Evolutionary conservation across 2,329 filamentous ascomycete genomes (phyloP), one percentile per base, ranked within the genome.

Genomic region (Taxawa tesnikishii): DNA sequence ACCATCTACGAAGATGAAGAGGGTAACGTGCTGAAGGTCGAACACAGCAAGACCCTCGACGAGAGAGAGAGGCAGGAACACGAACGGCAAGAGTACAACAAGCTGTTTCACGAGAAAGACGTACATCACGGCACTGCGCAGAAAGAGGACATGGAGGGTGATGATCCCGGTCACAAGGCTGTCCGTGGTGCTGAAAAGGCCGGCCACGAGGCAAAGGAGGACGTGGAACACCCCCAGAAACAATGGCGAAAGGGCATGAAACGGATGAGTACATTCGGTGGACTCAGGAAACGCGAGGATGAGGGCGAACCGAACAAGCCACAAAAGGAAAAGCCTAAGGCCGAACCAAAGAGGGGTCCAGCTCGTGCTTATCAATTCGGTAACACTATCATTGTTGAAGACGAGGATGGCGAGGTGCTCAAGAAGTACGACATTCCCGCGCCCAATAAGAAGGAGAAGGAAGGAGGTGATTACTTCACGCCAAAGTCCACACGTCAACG

Each of bases 371-470:
- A 87, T 50, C 82, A 87, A 43, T 88, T 84, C 48, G 83, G 83
- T 40, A 87, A 83, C 50, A 87, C 83, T 62, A 83, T 92, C 42
- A 88, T 92, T 50, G 80, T 92, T 11, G 83, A 92, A 58, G 82
- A 92, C 40, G 79, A 82, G 53, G 78, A 87, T 44, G 83, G 83
- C 26, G 83, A 92, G 51, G 83, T 92, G 18, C 71, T 92, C 51
- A 87, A 87, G 60, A 78, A 82, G 35, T 87, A 85, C 49, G 77
- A 87, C 41, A 68, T 88, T 16, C 77, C 79, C 1, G 59, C 67
- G 0, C 56, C 70, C 2, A 42, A 43, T 4, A 43, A 48, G 15
- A 72, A 67, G 40, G 47, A 60, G 4, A 60, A 68, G 13, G 67
- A 68, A 3, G 79, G 15, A 12, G 43, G 34, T 30, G 38, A 31